Conservation (phyloP, 1,284 basidiomycete genomes). For the Malassezia furfur region DNA sequence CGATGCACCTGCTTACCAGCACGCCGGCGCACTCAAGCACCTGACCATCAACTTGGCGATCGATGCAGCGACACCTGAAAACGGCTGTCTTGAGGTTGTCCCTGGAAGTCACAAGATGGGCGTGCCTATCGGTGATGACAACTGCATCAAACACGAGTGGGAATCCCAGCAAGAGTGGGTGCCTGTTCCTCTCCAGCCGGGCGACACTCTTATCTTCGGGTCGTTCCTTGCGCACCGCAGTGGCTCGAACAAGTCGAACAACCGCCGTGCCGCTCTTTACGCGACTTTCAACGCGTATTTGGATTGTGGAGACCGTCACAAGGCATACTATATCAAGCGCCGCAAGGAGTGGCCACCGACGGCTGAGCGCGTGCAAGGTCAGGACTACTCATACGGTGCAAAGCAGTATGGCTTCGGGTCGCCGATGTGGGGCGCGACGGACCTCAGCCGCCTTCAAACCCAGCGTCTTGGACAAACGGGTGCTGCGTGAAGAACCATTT, state of each 20-base stretch:
- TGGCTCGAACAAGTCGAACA: conserved; percentile 31
- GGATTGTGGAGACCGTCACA: conserved; percentile 42
- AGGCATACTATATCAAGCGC: conserved; percentile 42
- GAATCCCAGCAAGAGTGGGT: conserved; percentile 34
- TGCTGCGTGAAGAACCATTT: too few species aligned
- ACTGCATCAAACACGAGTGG: conserved; percentile 41
- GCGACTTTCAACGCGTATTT: conserved; percentile 43
- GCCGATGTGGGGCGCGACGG: conserved; percentile 14
- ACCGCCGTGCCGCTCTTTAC: conserved; percentile 41
- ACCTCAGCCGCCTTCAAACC: neutral
- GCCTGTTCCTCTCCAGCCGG: conserved; percentile 40
- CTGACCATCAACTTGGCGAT: conserved; percentile 42
- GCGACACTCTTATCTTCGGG: conserved; percentile 41
- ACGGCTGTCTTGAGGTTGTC: conserved; percentile 47
- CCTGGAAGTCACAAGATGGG: conserved; percentile 30
- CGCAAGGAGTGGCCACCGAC: conserved; percentile 41
- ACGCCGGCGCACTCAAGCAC: conserved; percentile 17
- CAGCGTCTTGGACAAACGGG: neutral
- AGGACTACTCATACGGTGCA: conserved; percentile 35
- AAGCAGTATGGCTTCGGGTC: conserved; percentile 14
- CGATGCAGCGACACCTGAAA: conserved; percentile 37
- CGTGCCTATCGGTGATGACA: conserved; percentile 34
- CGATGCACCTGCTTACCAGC: conserved; percentile 29
- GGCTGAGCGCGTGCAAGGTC: conserved; percentile 30
- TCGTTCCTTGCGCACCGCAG: conserved; percentile 45